phyloP scores from a whole-genome alignment of 139 green algal species.

The Zygnema cylindricum region DNA sequence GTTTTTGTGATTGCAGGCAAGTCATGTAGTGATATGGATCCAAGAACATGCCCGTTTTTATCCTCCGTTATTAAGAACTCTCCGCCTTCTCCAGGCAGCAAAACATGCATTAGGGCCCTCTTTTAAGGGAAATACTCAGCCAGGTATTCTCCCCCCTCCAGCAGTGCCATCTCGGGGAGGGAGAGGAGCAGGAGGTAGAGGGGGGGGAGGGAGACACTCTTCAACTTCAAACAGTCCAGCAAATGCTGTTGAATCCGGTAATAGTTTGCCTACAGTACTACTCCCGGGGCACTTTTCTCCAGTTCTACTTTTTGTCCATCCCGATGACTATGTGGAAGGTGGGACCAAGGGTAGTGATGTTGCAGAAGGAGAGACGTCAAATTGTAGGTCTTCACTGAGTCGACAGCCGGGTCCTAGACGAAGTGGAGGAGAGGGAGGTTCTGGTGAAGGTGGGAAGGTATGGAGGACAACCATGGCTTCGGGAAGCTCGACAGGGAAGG shows the following conservation, averaged over 20 bases:
- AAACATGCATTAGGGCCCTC: neutral
- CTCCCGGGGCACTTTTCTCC: slow-evolving; percentile 4
- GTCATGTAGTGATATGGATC: neutral
- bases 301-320: neutral
- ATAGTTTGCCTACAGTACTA: neutral
- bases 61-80: neutral
- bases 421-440: neutral
- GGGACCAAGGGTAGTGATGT: neutral
- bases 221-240: neutral
- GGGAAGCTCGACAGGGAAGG: neutral
- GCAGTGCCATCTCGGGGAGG: neutral
- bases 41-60: neutral
- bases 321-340: neutral
- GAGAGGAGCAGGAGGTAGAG: neutral
- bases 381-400: neutral
- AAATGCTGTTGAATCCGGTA: neutral
- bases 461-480: neutral
- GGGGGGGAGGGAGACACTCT: neutral
- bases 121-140: neutral
- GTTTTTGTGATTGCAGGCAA: neutral
- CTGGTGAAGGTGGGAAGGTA: neutral
- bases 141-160: neutral
- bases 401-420: neutral
- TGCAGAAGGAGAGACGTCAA: neutral
- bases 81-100: neutral